A percentile compares a stretch with the other conserved stretches of the same genome.
Evolutionary conservation across 208 protist species (phyloP).

Genomic region (Crithidia mellificae): DNA sequence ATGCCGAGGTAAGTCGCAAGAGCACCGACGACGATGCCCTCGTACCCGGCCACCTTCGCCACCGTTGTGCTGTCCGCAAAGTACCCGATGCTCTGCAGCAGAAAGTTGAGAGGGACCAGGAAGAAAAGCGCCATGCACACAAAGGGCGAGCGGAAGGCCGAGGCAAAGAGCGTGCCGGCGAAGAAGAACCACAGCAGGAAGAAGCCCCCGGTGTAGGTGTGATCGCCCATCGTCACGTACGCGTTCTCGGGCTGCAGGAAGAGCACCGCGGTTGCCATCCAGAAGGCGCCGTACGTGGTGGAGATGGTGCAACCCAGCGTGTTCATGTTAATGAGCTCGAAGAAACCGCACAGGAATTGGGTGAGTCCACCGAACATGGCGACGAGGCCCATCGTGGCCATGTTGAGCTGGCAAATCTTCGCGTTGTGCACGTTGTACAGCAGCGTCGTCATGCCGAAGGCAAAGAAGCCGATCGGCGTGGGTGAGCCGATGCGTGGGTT

Average conservation of each 20-base stretch:
- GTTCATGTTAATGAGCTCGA: conserved; percentile 61
- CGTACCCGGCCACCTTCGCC: conserved; percentile 43
- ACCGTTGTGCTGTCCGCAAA: conserved; percentile 23
- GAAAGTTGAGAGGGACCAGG: conserved; percentile 32
- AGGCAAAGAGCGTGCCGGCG: conserved; percentile 20
- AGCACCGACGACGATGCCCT: conserved; percentile 52
- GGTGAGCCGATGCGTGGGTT: conserved; percentile 42
- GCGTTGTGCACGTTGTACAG: conserved; percentile 62
- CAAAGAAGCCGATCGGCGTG: conserved; percentile 50
- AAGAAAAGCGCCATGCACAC: conserved; percentile 36
- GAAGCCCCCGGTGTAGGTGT: conserved; percentile 26
- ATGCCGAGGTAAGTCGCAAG: conserved; percentile 57
- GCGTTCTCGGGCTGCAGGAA: conserved; percentile 38
- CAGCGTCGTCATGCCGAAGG: conserved; percentile 74
- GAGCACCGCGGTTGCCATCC: conserved; percentile 38
- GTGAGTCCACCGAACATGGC: conserved; percentile 53
- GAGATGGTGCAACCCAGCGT: conserved; percentile 58
- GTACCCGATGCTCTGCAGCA: conserved; percentile 34
- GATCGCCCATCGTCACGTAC: conserved; percentile 11
- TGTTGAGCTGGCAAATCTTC: conserved; percentile 42
- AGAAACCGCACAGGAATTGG: conserved; percentile 61
- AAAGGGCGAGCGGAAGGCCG: conserved; percentile 29
- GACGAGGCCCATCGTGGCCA: conserved; percentile 39
- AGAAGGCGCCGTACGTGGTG: conserved; percentile 59
- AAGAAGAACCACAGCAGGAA: conserved; percentile 36